These are phyloP conservation scores for Rhodotorula sp. DNA, from an alignment of 1,284 basidiomycete species.

Conservation along the genomic window DNA sequence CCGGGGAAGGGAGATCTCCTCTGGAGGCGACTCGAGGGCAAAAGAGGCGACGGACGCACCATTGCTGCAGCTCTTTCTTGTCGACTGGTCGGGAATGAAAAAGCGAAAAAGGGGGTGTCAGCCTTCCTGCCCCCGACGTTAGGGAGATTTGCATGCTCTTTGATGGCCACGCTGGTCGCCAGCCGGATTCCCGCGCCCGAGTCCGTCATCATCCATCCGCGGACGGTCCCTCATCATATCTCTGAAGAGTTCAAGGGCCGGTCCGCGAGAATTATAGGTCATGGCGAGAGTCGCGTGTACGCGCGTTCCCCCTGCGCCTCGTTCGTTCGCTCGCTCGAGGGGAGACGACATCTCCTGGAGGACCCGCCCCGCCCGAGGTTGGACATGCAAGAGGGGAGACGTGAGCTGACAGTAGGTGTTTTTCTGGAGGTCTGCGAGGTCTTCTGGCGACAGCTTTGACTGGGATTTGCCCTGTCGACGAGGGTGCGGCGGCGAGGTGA, in stretches of 20 bases:
- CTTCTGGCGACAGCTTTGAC: conserved; percentile 91
- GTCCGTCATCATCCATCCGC: neutral
- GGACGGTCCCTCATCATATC: too few species aligned
- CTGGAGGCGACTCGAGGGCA: neutral
- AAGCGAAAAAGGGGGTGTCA: neutral
- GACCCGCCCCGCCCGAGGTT: too few species aligned
- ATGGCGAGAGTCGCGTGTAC: too few species aligned
- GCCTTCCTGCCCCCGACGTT: neutral
- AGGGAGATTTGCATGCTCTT: neutral
- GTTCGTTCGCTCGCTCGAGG: too few species aligned
- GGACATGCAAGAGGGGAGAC: neutral
- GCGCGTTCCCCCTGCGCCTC: too few species aligned
- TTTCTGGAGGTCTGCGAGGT: conserved; percentile 93
- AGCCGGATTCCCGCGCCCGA: neutral
- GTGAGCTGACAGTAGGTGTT: conserved; percentile 86
- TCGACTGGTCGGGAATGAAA: conserved; percentile 66
- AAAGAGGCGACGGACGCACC: conserved; percentile 55
- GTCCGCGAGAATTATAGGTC: too few species aligned
- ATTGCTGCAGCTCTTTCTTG: conserved; percentile 99
- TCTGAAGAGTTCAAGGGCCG: too few species aligned
- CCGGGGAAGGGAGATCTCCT: neutral
- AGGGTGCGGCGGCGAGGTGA: neutral
- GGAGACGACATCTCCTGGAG: too few species aligned
- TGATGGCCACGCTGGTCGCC: neutral
- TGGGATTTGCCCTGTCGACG: conserved; percentile 79